A percentile compares a stretch with the other conserved stretches of the same genome.
Evolutionary conservation across 2,329 filamentous ascomycete species (phyloP).

Genomic region (Rhynchosporium secalis): DNA sequence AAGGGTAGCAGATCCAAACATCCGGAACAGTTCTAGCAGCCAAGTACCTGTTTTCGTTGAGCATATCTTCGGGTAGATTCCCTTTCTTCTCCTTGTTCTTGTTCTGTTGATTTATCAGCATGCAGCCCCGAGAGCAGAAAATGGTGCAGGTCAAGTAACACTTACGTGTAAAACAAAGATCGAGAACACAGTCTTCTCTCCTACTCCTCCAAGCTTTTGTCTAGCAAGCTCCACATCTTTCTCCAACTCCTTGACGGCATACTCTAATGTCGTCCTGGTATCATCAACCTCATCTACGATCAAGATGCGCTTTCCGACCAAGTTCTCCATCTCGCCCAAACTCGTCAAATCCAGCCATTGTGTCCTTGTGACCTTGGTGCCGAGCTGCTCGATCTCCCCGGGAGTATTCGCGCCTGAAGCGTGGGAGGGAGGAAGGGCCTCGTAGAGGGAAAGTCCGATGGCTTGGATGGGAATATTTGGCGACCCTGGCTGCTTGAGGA

Average conservation of each 20-base stretch:
- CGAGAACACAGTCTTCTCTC: conserved; percentile 82
- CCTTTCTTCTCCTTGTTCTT: conserved; percentile 98
- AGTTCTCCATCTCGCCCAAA: conserved; percentile 78
- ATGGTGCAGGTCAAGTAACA: conserved; percentile 1
- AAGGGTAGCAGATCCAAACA: conserved; percentile 98
- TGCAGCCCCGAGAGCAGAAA: not conserved
- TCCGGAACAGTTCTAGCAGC: conserved; percentile 89
- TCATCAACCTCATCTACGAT: conserved; percentile 97
- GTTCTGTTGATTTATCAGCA: conserved; percentile 58
- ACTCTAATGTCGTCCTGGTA: conserved; percentile 90
- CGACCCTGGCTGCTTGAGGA: conserved; percentile 83
- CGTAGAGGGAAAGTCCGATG: conserved; percentile 96
- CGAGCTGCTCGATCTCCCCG: conserved; percentile 63
- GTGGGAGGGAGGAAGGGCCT: conserved; percentile 65
- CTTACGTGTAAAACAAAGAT: conserved; percentile 91
- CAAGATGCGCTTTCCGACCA: conserved; percentile 87
- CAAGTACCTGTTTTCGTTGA: conserved; percentile 70
- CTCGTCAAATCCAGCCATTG: conserved; percentile 95
- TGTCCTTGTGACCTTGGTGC: conserved; percentile 93
- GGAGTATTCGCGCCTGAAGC: conserved; percentile 51
- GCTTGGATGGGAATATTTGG: conserved; percentile 99
- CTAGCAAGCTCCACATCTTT: conserved; percentile 89
- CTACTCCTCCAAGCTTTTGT: conserved; percentile 67
- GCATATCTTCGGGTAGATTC: conserved; percentile 73
- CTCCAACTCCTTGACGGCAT: conserved; percentile 87